phyloP scores from a whole-genome alignment of 2,329 filamentous ascomycete species.

The Ophiostoma piceae region DNA sequence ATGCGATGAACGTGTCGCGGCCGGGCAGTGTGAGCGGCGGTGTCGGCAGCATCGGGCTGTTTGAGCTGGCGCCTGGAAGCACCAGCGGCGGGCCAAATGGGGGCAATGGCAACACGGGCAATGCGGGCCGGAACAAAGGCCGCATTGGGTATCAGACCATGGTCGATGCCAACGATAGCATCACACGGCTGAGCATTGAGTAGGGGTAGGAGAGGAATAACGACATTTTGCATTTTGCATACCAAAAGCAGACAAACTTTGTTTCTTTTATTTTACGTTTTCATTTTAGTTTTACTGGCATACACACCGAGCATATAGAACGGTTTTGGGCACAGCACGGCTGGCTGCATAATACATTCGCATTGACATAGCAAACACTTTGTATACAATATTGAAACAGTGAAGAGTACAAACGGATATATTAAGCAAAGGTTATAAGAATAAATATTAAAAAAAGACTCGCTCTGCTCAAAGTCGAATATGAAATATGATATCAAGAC shows the following conservation, averaged over 20 bases:
- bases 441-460: not conserved
- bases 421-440: not conserved
- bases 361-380: not conserved
- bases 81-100: conserved; percentile 36
- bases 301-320: not conserved
- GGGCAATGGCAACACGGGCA: conserved; percentile 33
- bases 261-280: not conserved
- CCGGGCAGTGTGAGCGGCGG: conserved; percentile 43
- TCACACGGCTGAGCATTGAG: conserved; percentile 97
- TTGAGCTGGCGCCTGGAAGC: conserved; percentile 35
- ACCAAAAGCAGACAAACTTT: not conserved
- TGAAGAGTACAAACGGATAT: not conserved
- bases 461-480: conserved; percentile 8
- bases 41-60: conserved; percentile 20
- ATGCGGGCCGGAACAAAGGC: conserved; percentile 41
- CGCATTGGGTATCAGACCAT: conserved; percentile 83
- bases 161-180: conserved; percentile 88
- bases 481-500: not conserved
- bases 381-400: too few relatives aligned
- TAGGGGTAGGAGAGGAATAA: conserved; percentile 35
- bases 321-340: not conserved
- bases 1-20: conserved; percentile 34
- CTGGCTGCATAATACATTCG: not conserved
- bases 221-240: conserved; percentile 6
- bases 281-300: not conserved